Percentiles rank a stretch among this genome's conserved stretches.
These are phyloP conservation scores for Calonectria pseudoturangicola DNA, from an alignment of 2,329 filamentous ascomycete species.

Conservation along the genomic window DNA sequence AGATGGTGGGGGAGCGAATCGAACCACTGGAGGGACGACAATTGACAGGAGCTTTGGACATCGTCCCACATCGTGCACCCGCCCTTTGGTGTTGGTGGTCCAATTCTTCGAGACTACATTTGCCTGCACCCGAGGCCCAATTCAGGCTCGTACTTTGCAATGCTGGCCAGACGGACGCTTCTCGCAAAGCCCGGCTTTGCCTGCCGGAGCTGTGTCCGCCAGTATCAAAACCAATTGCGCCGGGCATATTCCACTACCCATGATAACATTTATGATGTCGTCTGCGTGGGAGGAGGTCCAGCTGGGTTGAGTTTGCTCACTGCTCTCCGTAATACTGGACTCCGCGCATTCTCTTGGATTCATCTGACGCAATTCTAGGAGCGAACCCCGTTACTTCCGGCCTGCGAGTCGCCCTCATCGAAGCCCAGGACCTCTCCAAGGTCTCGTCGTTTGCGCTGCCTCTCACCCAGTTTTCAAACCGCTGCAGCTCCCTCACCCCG, in stretches of 20 bases:
- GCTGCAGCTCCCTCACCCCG: slow-evolving; percentile 95
- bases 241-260: slow-evolving; percentile 65
- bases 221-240: slow-evolving; percentile 59
- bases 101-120: slow-evolving; percentile 39
- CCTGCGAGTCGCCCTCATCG: slow-evolving; percentile 90
- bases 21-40: slow-evolving; percentile 50
- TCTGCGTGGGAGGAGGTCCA: slow-evolving; percentile 92
- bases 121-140: slow-evolving; percentile 21
- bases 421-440: slow-evolving; percentile 88
- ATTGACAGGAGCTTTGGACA: slow-evolving; percentile 39
- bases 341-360: not conserved
- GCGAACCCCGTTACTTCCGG: slow-evolving; percentile 83
- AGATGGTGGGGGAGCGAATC: slow-evolving; percentile 43
- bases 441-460: slow-evolving; percentile 80
- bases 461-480: slow-evolving; percentile 86
- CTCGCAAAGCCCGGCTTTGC: slow-evolving; percentile 60
- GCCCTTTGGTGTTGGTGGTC: slow-evolving; percentile 26
- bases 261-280: slow-evolving; percentile 92
- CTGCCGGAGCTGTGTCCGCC: slow-evolving; percentile 68
- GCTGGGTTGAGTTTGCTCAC: slow-evolving; percentile 89
- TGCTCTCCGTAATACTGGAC: slow-evolving; percentile 77
- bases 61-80: slow-evolving; percentile 43
- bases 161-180: slow-evolving; percentile 55
- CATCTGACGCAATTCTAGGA: slow-evolving; percentile 68
- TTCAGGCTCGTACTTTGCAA: slow-evolving; percentile 39